Percentiles rank a stretch among this genome's conserved stretches.
These are phyloP conservation scores for Penicillium desertorum DNA, from an alignment of 495 filamentous ascomycete genomes.

Conservation along the genomic window DNA sequence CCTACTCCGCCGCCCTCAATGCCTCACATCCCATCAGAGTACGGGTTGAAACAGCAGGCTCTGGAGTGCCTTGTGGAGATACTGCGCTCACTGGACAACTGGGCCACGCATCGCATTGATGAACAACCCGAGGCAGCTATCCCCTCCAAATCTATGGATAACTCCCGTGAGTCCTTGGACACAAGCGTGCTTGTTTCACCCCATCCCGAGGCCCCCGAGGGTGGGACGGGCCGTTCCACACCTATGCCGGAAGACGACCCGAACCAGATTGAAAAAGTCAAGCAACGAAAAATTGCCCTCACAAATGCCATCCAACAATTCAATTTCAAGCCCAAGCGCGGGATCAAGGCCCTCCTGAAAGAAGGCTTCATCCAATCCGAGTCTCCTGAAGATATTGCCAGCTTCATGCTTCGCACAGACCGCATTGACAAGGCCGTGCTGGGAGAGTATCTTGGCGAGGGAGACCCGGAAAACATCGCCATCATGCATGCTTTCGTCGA, in stretches of 20 bases:
- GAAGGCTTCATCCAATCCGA: conserved; percentile 83
- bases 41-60: conserved; percentile 80
- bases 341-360: conserved; percentile 77
- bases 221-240: conserved; percentile 66
- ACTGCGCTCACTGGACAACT: conserved; percentile 84
- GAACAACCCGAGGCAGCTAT: conserved; percentile 55
- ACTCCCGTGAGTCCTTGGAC: conserved; percentile 79
- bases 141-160: conserved; percentile 66
- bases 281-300: conserved; percentile 88
- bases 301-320: conserved; percentile 87
- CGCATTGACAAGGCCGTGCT: conserved; percentile 85
- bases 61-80: conserved; percentile 87
- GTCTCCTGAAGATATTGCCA: conserved; percentile 76
- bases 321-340: conserved; percentile 97
- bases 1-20: conserved; percentile 44
- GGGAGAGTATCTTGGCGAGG: conserved; percentile 94
- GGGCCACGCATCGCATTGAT: conserved; percentile 76
- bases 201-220: conserved; percentile 52
- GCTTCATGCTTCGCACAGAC: conserved; percentile 72
- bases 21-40: conserved; percentile 75
- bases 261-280: conserved; percentile 85
- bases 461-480: conserved; percentile 85
- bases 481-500: conserved; percentile 99
- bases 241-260: conserved; percentile 85
- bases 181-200: conserved; percentile 56